Conservation (phyloP, 495 filamentous ascomycete species). For the Aspergillus sparsus region DNA sequence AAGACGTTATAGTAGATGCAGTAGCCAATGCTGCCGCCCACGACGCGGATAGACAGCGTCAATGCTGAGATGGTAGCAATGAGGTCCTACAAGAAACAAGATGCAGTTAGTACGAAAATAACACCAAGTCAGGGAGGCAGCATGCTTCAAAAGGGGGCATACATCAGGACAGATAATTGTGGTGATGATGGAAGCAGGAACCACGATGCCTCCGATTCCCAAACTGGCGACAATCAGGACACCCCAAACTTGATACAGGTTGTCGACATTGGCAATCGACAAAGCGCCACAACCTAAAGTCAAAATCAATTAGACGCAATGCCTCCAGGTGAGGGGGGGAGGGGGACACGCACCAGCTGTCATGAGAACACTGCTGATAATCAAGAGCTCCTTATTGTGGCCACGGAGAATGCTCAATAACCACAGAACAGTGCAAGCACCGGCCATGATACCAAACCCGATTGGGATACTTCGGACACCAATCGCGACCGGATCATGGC, state of each 20-base stretch:
- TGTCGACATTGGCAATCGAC: conserved; percentile 56
- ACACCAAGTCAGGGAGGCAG: background rate
- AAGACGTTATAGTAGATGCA: conserved; percentile 78
- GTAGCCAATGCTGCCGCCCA: conserved; percentile 72
- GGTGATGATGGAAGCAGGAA: conserved; percentile 69
- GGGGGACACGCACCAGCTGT: conserved; percentile 54
- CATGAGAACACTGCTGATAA: conserved; percentile 65
- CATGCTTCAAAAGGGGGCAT: conserved; percentile 12
- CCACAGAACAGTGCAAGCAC: conserved; percentile 62
- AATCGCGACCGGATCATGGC: conserved; percentile 64
- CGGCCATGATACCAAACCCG: conserved; percentile 61
- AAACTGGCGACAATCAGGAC: conserved; percentile 65
- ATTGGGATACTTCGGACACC: conserved; percentile 67
- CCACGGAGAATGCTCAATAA: conserved; percentile 61
- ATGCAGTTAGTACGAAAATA: no score
- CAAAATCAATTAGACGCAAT: background rate
- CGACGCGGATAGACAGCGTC: conserved; percentile 69
- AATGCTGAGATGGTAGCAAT: conserved; percentile 74
- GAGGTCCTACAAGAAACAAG: conserved; percentile 47
- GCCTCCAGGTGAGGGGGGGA: background rate
- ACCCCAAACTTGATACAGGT: conserved; percentile 62
- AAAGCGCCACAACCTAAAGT: conserved; percentile 60
- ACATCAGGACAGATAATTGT: conserved; percentile 72
- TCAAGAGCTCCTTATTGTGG: conserved; percentile 63
- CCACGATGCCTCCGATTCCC: conserved; percentile 75